Evolutionary conservation across 164 flowering plant genomes (phyloP).

Genomic region (Liquidambar formosana): DNA sequence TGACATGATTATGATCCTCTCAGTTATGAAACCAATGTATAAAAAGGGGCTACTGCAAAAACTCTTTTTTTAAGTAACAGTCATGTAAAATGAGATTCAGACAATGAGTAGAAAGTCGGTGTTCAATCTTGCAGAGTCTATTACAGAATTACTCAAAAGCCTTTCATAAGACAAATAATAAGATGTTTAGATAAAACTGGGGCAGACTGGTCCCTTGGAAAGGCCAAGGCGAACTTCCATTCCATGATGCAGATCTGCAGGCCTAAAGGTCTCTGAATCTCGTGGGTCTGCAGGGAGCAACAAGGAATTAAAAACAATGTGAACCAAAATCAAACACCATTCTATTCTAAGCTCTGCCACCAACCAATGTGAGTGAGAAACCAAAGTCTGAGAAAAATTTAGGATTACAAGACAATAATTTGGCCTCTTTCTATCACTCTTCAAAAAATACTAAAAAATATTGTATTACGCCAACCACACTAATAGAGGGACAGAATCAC

Average conservation of each 20-base stretch:
- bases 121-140: not conserved
- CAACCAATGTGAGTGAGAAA: no score
- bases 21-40: no score
- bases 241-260: conserved; percentile 84
- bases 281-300: conserved; percentile 66
- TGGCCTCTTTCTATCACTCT: no score
- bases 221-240: conserved; percentile 86
- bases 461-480: no score
- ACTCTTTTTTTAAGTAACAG: no score
- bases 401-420: no score
- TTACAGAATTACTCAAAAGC: not conserved
- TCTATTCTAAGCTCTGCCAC: not conserved
- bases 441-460: no score
- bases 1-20: no score
- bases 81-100: no score
- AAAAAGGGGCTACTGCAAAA: no score
- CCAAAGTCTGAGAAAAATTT: no score
- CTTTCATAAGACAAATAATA: not conserved
- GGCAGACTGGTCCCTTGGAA: conserved; percentile 76
- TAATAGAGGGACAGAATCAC: no score
- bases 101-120: not conserved
- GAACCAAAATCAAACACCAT: not conserved
- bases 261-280: conserved; percentile 67
- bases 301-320: not conserved
- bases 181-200: conserved; percentile 58